These are phyloP conservation scores for Zygotorulaspora chibaensis DNA, from an alignment of 805 yeast species.

Conservation along the genomic window DNA sequence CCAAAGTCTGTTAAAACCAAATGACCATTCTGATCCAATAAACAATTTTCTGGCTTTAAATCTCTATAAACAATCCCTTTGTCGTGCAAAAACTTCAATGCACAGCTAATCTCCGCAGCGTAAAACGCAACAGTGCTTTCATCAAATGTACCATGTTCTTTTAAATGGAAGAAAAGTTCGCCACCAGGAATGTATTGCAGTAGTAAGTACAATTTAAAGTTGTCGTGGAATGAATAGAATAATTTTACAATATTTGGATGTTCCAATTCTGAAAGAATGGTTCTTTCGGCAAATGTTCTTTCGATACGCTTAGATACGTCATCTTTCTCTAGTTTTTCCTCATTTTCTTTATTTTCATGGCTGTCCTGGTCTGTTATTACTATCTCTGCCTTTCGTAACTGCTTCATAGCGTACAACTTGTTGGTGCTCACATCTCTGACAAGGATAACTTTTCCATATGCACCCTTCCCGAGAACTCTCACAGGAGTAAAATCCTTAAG, in stretches of 20 bases:
- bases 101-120: slow-evolving; percentile 75
- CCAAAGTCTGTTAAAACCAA: slow-evolving; percentile 81
- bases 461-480: slow-evolving; percentile 79
- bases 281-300: slow-evolving; percentile 74
- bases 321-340: slow-evolving; percentile 6
- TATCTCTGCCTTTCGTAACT: slow-evolving; percentile 75
- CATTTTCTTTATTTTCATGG: slow-evolving; percentile 21
- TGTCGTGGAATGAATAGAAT: slow-evolving; percentile 80
- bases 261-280: slow-evolving; percentile 62
- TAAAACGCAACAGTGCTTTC: slow-evolving; percentile 73
- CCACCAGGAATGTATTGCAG: slow-evolving; percentile 88
- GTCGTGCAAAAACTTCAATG: slow-evolving; percentile 68
- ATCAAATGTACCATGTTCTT: slow-evolving; percentile 40
- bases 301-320: slow-evolving; percentile 49
- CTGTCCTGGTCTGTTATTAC: slow-evolving; percentile 41
- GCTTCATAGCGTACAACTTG: slow-evolving; percentile 79
- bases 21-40: slow-evolving; percentile 73
- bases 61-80: slow-evolving; percentile 85
- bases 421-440: slow-evolving; percentile 64
- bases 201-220: slow-evolving; percentile 65
- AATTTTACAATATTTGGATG: slow-evolving; percentile 81
- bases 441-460: slow-evolving; percentile 80
- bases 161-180: slow-evolving; percentile 54
- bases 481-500: slow-evolving; percentile 64
- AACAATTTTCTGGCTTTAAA: slow-evolving; percentile 84